phyloP scores from a whole-genome alignment of 805 yeast genomes.

The Yamadazyma scolyti region DNA sequence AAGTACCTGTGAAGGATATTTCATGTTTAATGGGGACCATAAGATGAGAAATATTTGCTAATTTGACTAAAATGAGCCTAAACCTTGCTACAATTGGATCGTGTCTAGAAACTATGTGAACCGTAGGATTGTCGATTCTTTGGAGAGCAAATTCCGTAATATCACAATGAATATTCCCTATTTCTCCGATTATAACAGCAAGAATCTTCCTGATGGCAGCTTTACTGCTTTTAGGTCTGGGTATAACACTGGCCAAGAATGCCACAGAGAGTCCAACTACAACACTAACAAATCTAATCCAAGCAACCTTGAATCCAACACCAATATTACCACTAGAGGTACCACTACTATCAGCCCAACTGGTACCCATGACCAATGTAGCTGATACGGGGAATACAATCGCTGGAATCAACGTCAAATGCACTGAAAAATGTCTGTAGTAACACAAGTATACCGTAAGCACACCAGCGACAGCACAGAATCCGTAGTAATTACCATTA shows the following conservation, averaged over 20 bases:
- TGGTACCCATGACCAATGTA: slow-evolving; percentile 28
- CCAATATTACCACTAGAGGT: slow-evolving; percentile 20
- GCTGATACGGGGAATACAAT: slow-evolving; percentile 24
- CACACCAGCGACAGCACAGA: slow-evolving; percentile 23
- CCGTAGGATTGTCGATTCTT: slow-evolving; percentile 16
- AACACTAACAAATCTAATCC: slow-evolving; percentile 23
- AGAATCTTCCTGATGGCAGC: slow-evolving; percentile 20
- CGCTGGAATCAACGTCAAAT: slow-evolving; percentile 21
- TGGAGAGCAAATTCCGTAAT: slow-evolving; percentile 23
- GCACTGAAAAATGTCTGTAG: slow-evolving; percentile 29
- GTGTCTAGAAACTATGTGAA: slow-evolving; percentile 16
- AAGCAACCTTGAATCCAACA: slow-evolving; percentile 24
- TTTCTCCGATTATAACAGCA: slow-evolving; percentile 18
- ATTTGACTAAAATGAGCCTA: slow-evolving; percentile 16
- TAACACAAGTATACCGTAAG: slow-evolving; percentile 18
- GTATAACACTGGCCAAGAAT: slow-evolving; percentile 26
- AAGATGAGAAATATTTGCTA: slow-evolving; percentile 17
- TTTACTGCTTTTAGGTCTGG: slow-evolving; percentile 25
- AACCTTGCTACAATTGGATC: slow-evolving; percentile 19
- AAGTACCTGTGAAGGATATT: slow-evolving; percentile 24
- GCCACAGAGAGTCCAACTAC: slow-evolving; percentile 27
- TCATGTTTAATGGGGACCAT: slow-evolving; percentile 27
- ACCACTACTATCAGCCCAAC: slow-evolving; percentile 25
- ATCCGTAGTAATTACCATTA: slow-evolving; percentile 30
- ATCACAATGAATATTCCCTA: slow-evolving; percentile 27